phyloP scores from a whole-genome alignment of 1,139 yeast species.

The Zygosaccharomyces sapae region DNA sequence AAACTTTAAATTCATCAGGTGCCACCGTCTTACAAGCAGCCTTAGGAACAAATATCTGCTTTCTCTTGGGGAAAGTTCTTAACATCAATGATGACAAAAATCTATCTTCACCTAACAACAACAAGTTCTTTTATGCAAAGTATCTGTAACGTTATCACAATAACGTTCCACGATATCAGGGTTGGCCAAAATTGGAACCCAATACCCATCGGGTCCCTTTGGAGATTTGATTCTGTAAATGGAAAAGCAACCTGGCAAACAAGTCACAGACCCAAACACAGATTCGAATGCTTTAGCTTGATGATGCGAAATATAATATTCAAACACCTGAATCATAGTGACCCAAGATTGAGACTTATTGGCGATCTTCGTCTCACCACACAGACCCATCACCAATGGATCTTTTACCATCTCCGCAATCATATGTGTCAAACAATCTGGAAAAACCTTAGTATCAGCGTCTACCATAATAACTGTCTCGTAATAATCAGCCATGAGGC shows the following conservation, averaged over 20 bases:
- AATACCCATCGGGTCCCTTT: conserved; percentile 81
- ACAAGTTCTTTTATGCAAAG: conserved; percentile 86
- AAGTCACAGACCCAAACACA: conserved; percentile 93
- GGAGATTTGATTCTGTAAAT: conserved; percentile 95
- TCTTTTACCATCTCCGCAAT: conserved; percentile 87
- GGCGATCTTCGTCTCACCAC: conserved; percentile 95
- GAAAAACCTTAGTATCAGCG: conserved; percentile 91
- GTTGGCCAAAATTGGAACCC: conserved; percentile 95
- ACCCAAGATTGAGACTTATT: conserved; percentile 88
- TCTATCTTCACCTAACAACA: conserved; percentile 91
- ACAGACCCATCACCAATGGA: conserved; percentile 87
- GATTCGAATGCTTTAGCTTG: conserved; percentile 96
- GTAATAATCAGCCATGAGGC: conserved; percentile 80
- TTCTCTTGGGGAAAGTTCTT: conserved; percentile 87
- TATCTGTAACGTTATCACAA: conserved; percentile 81
- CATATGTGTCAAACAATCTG: conserved; percentile 91
- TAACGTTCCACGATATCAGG: conserved; percentile 96
- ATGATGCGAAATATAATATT: conserved; percentile 93
- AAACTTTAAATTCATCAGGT: conserved; percentile 74
- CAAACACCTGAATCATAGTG: conserved; percentile 92
- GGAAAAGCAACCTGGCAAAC: conserved; percentile 96
- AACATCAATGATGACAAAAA: conserved; percentile 85
- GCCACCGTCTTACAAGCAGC: conserved; percentile 97
- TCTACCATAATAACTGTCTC: conserved; percentile 92
- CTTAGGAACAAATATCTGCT: conserved; percentile 87